phyloP scores from a whole-genome alignment of 306 rosid species.

The Hippophae gyantsensis region DNA sequence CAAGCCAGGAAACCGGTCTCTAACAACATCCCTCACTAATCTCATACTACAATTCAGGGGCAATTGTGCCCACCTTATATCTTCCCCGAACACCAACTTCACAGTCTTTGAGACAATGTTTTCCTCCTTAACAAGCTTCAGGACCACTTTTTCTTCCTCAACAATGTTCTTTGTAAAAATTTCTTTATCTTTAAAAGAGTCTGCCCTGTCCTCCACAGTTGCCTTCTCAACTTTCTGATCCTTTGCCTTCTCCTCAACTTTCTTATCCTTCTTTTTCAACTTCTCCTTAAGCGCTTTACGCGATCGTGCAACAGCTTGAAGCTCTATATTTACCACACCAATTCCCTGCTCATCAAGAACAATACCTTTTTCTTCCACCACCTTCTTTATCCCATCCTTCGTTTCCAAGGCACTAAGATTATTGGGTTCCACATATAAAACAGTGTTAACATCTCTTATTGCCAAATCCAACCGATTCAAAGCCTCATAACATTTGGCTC shows the following conservation, averaged over 20 bases:
- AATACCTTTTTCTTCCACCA: slow-evolving; percentile 55
- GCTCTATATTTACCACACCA: slow-evolving; percentile 35
- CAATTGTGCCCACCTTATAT: slow-evolving; percentile 75
- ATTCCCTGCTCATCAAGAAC: slow-evolving; percentile 51
- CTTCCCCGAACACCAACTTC: slow-evolving; percentile 81
- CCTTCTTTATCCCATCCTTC: slow-evolving; percentile 42
- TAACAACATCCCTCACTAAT: slow-evolving; percentile 50
- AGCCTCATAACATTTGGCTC: slow-evolving; percentile 67
- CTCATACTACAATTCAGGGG: slow-evolving; percentile 63
- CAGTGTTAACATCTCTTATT: slow-evolving; percentile 53
- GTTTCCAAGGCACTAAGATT: slow-evolving; percentile 61
- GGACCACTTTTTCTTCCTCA: slow-evolving; percentile 25
- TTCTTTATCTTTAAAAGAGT: slow-evolving; percentile 31
- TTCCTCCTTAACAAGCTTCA: slow-evolving; percentile 32
- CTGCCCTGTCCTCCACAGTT: slow-evolving; percentile 37
- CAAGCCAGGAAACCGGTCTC: slow-evolving; percentile 61
- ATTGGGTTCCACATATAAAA: slow-evolving; percentile 54
- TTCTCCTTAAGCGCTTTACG: slow-evolving; percentile 59
- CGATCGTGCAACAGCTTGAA: slow-evolving; percentile 19
- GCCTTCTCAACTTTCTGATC: slow-evolving; percentile 37
- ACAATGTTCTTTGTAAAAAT: slow-evolving; percentile 20
- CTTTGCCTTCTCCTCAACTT: slow-evolving; percentile 32
- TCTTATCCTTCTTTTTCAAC: slow-evolving; percentile 38
- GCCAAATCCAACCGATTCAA: slow-evolving; percentile 78
- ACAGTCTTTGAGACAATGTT: slow-evolving; percentile 51